Base-by-base conservation (phyloP, 2,329 filamentous ascomycete genomes). In the Didymella sp. region DNA sequence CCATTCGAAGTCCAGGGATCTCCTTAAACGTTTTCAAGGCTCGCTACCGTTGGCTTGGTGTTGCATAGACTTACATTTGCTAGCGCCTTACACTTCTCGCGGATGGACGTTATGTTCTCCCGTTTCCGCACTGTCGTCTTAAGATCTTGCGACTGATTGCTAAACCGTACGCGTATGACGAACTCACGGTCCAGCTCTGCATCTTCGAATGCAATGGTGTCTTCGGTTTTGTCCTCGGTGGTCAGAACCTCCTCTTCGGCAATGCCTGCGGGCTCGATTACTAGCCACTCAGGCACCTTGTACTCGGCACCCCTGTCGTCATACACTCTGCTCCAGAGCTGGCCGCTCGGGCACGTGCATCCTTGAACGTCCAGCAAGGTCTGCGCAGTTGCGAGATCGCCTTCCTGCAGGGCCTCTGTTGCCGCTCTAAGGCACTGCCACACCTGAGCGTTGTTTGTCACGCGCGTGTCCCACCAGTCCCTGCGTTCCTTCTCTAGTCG, bases 401-500 rank as follows among this genome's bases (percentile, higher is more conserved):
- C 81, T 0, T 71, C 66, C 78, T 89, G 89, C 59, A 96, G 74
- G 6, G 90, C 79, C 59, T 89, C 84, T 17, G 92, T 81, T 0
- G 88, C 89, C 1, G 86, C 80, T 42, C 84, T 83, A 13, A 97
- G 76, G 0, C 90, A 88, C 65, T 86, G 86, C 94, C 94, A 98
- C 24, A 95, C 84, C 75, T 96, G 91, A 4, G 83, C 70, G 4
- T 86, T 83, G 2, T 92, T 92, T 0, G 89, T 90, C 15, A 96
- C 91, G 43, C 92, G 82, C 1, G 93, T 97, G 59, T 97, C 92
- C 76, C 96, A 98, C 81, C 96, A 97, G 60, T 92, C 92, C 45
- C 78, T 79, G 45, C 94, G 85, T 77, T 96, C 91, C 28, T 82
- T 82, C 56, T 87, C 85, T 2, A 96, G 80, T 50, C 88, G 80